Evolutionary conservation across 805 yeast species (phyloP).

Genomic region (Scheffersomyces lignosus): DNA sequence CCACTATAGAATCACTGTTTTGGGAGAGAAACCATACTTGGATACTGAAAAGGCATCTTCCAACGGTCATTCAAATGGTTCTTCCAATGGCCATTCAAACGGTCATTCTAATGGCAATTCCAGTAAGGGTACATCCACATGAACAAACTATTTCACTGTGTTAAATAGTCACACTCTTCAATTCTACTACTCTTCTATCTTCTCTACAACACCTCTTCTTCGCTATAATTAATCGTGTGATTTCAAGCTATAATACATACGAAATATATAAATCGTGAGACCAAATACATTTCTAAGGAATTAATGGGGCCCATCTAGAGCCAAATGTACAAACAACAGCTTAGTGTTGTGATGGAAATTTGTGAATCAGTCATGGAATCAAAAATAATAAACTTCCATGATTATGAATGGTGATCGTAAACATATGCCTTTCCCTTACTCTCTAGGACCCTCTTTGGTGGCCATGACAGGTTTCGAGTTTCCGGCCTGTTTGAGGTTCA

Average conservation of each 20-base stretch:
- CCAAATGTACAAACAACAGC: no score
- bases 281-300: no score
- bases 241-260: not conserved
- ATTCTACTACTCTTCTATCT: no score
- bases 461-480: not conserved
- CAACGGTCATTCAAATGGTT: slow-evolving; percentile 9
- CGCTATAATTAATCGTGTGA: not conserved
- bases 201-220: not conserved
- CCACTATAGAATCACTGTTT: slow-evolving; percentile 24
- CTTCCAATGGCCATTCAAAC: slow-evolving; percentile 3
- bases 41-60: slow-evolving; percentile 3
- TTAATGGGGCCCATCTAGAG: not conserved
- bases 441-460: not conserved
- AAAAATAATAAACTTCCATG: no score
- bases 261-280: no score
- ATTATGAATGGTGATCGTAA: no score
- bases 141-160: no score
- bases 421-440: no score
- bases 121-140: no score
- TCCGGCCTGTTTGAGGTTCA: not conserved
- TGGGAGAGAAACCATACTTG: slow-evolving; percentile 26
- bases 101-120: slow-evolving; percentile 1
- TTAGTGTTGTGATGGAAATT: no score
- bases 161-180: no score
- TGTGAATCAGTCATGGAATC: no score